phyloP scores from a whole-genome alignment of 1,284 basidiomycete species.

The Moesziomyces parantarcticus region DNA sequence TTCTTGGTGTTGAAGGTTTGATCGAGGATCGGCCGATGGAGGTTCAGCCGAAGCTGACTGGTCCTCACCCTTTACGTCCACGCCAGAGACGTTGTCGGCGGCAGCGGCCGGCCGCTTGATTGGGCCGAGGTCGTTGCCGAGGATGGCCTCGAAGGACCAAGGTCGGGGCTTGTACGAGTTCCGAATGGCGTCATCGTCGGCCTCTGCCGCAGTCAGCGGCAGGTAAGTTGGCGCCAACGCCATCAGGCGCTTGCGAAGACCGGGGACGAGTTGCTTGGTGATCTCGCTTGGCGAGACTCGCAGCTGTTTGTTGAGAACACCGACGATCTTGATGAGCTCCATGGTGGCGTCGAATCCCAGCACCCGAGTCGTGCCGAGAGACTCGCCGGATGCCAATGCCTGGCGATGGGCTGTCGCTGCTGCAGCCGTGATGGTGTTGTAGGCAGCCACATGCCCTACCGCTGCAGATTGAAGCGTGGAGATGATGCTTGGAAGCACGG shows the following conservation, averaged over 20 bases:
- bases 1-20: background rate
- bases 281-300: conserved; percentile 1
- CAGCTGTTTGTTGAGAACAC: conserved; percentile 6
- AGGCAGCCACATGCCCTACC: too few species aligned
- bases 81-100: too few species aligned
- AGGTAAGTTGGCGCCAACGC: conserved; percentile 15
- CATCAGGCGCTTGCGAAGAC: conserved; percentile 3
- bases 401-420: too few species aligned
- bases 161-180: conserved; percentile 5
- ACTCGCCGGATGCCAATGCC: too few species aligned
- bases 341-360: background rate
- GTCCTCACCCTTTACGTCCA: background rate
- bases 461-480: background rate
- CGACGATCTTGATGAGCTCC: conserved; percentile 6
- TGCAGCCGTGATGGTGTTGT: too few species aligned
- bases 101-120: too few species aligned
- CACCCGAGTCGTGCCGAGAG: too few species aligned
- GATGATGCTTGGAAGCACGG: conserved; percentile 6
- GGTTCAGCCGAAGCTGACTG: background rate
- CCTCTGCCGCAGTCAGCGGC: conserved; percentile 15
- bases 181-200: background rate
- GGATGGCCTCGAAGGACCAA: conserved; percentile 6
- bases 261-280: conserved; percentile 5
- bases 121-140: too few species aligned
- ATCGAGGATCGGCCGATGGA: too few species aligned